Base-by-base conservation (phyloP, 208 protist species). In the Crithidia sp. region DNA sequence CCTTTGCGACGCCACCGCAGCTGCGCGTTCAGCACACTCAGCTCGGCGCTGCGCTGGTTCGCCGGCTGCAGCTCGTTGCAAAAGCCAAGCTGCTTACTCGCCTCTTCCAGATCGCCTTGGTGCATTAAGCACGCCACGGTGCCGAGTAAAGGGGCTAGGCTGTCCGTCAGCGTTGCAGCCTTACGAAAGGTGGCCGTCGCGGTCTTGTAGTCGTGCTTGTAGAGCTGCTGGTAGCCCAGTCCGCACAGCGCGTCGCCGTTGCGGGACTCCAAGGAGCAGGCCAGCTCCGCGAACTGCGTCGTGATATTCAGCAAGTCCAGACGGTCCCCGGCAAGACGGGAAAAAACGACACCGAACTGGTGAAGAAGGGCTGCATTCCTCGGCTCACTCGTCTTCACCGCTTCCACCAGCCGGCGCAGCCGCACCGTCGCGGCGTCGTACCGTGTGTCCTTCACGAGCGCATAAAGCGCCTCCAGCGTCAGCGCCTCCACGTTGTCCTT, bases 61-160 rank as follows among this genome's bases (percentile, higher is more conserved):
- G 85, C 57, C 36, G 82, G 68, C 76, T 98, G 93, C 57, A 98
- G 89, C 73, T 97, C 87, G 71, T 93, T 95, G 61, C 92, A 91
- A 58, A 97, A 95, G 41, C 90, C 69, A 13, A 98, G 74, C 77
- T 98, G 91, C 78, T 94, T 67, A 39, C 88, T 70, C 17, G 96
- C 95, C 50, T 96, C 92, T 58, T 93, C 92, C 13, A 96, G 54
- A 12, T 77, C 57, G 19, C 85, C 86, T 43, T 83, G 74, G 10
- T 84, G 63, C 52, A 98, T 63, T 2, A 93, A 79, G 67, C 92
- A 96, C 8, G 77, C 49, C 17, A 94, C 91, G 16, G 89, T 65
- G 37, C 92, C 94, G 43, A 94, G 67, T 47, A 97, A 80, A 57
- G 95, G 89, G 13, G 59, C 62, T 8, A 97, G 77, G 60, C 81